Evolutionary conservation across 129 eudicot species (phyloP).

Genomic region (Lonicera japonica): DNA sequence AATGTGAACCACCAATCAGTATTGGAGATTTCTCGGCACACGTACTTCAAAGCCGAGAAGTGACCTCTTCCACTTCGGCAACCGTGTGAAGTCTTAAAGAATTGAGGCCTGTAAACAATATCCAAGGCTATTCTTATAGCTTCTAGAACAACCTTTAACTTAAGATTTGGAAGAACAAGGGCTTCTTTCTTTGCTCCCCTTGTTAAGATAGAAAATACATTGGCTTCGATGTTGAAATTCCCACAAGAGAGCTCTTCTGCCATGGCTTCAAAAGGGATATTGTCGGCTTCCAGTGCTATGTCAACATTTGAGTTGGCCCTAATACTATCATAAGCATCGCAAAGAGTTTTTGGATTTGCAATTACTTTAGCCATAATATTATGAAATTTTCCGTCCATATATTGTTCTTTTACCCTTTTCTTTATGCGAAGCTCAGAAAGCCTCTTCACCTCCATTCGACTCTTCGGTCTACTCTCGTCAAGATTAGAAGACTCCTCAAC

Average conservation of each 20-base stretch:
- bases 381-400: conserved; percentile 59
- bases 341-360: conserved; percentile 72
- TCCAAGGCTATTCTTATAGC: conserved; percentile 92
- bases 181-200: conserved; percentile 57
- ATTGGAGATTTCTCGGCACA: conserved; percentile 56
- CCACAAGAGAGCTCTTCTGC: conserved; percentile 63
- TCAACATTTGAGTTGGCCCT: conserved; percentile 64
- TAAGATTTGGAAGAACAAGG: conserved; percentile 68
- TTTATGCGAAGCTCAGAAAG: conserved; percentile 60
- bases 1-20: conserved; percentile 89
- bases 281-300: conserved; percentile 30
- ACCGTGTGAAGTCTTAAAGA: conserved; percentile 86
- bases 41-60: conserved; percentile 64
- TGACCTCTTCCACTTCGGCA: conserved; percentile 83
- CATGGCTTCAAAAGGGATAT: conserved; percentile 50
- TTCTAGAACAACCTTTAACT: conserved; percentile 71
- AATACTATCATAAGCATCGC: conserved; percentile 69
- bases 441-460: conserved; percentile 57
- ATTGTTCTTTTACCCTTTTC: conserved; percentile 81
- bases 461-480: conserved; percentile 33
- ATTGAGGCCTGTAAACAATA: conserved; percentile 84
- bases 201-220: conserved; percentile 47
- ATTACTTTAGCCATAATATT: conserved; percentile 55
- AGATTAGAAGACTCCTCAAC: conserved; percentile 52
- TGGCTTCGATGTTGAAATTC: conserved; percentile 43